These are phyloP conservation scores for Parascedosporium putredinis DNA, from an alignment of 2,329 filamentous ascomycete genomes.

Conservation along the genomic window DNA sequence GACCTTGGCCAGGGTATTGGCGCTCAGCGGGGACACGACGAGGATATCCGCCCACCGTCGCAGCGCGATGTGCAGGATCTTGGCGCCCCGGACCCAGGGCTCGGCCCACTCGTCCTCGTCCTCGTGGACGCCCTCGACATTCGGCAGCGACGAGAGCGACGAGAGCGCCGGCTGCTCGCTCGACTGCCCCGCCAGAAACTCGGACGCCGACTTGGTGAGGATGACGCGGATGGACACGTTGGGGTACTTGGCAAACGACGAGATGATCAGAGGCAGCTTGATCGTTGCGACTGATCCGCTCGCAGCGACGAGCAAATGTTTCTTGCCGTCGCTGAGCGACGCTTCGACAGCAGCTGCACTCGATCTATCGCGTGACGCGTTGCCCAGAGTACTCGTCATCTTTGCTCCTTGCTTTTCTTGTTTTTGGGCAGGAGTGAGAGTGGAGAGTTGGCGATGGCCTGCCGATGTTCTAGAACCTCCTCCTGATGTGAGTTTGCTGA, in stretches of 20 bases:
- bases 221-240: conserved; percentile 75
- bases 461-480: too few relatives aligned
- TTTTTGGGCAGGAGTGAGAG: too few relatives aligned
- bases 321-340: conserved; percentile 24
- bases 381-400: background rate
- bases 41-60: conserved; percentile 69
- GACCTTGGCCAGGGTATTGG: conserved; percentile 81
- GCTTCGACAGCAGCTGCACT: conserved; percentile 5
- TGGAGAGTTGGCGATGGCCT: too few relatives aligned
- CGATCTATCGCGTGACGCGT: background rate
- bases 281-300: conserved; percentile 68
- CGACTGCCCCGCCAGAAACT: conserved; percentile 69
- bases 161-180: conserved; percentile 63
- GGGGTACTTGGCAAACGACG: conserved; percentile 38
- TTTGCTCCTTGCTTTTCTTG: too few relatives aligned
- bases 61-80: conserved; percentile 84
- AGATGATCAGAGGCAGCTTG: conserved; percentile 61
- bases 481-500: too few relatives aligned
- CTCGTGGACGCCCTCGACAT: conserved; percentile 70
- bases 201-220: conserved; percentile 60
- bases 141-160: conserved; percentile 47
- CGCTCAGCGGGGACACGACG: conserved; percentile 69
- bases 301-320: conserved; percentile 31
- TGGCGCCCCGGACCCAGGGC: conserved; percentile 68
- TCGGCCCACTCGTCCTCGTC: conserved; percentile 78